These are phyloP conservation scores for Gonapodya prolifera DNA, from an alignment of 192 early-diverging fungal genomes.

Conservation along the genomic window DNA sequence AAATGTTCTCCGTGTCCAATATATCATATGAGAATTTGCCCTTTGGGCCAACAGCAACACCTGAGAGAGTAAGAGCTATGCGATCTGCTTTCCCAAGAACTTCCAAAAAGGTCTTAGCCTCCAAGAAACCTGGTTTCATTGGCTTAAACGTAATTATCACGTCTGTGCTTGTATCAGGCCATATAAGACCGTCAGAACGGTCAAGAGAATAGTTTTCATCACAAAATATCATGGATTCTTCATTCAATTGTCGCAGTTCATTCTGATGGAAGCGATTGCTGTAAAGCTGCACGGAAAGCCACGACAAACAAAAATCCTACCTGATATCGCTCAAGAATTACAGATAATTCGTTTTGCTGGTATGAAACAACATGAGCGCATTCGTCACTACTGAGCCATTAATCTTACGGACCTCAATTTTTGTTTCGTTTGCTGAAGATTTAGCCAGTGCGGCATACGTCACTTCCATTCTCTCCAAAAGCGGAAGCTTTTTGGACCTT, in stretches of 20 bases:
- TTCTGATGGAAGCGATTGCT: neutral
- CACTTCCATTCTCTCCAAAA: too few species aligned
- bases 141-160: slow-evolving; percentile 33
- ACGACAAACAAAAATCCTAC: too few species aligned
- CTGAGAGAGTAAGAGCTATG: slow-evolving; percentile 36
- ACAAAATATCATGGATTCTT: neutral
- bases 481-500: too few species aligned
- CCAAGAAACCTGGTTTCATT: slow-evolving; percentile 18
- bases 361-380: too few species aligned
- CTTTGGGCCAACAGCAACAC: slow-evolving; percentile 38
- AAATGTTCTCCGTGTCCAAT: slow-evolving; percentile 36
- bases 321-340: too few species aligned
- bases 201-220: neutral
- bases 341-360: too few species aligned
- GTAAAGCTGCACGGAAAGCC: too few species aligned
- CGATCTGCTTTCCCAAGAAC: slow-evolving; percentile 37
- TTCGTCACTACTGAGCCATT: too few species aligned
- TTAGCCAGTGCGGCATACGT: too few species aligned
- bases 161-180: slow-evolving; percentile 37
- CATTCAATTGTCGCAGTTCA: neutral
- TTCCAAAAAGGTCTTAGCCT: slow-evolving; percentile 29
- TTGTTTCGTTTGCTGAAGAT: too few species aligned
- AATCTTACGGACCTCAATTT: too few species aligned
- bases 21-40: slow-evolving; percentile 37
- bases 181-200: slow-evolving; percentile 24